Evolutionary conservation across 257 asterid species (phyloP), one percentile per base, ranked within the genome.

Genomic region (Handroanthus guayacan): DNA sequence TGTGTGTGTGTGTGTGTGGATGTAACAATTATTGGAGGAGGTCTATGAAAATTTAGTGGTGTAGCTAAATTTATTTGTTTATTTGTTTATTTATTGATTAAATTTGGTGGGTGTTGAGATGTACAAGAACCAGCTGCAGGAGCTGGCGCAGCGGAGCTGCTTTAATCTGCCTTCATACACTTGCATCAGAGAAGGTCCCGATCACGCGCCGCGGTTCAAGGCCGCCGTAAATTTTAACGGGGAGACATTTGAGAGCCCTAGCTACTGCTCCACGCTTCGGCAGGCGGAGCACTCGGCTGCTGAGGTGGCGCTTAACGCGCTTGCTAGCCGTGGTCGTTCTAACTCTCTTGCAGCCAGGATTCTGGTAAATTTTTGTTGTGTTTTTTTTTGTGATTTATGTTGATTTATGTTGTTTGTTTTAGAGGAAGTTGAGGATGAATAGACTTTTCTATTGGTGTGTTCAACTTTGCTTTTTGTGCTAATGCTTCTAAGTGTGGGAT

Each of bases 271-370:
- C 25, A 87, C 91, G 75, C 89, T 84, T 44, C 89, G 87, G 39
- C 89, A 81, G 65, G 89, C 89, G 14, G 91, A 84, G 65, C 91
- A 87, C 69, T 81, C 89, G 3, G 89, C 91, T 47, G 91, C 91
- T 56, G 91, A 84, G 86, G 79, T 83, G 72, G 91, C 89, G 39
- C 78, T 87, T 36, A 65, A 84, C 71, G 83, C 86, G 8, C 83
- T 83, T 8, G 79, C 81, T 52, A 36, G 64, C 76, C 84, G 82
- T 1, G 87, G 90, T 2, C 91, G 87, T 57, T 54, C 83, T 39
- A 85, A 87, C 74, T 87, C 91, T 5, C 84, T 87, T 16, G 87
- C 91, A 25, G 84, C 87, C 37, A 81, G 82, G 73, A 79, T 87
- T 68, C 78, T 87, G 80, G 89, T 87, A 51, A 82, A 16, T 4